Conservation (phyloP, 106 monocot genomes). For the Amphibolis antarctica region DNA sequence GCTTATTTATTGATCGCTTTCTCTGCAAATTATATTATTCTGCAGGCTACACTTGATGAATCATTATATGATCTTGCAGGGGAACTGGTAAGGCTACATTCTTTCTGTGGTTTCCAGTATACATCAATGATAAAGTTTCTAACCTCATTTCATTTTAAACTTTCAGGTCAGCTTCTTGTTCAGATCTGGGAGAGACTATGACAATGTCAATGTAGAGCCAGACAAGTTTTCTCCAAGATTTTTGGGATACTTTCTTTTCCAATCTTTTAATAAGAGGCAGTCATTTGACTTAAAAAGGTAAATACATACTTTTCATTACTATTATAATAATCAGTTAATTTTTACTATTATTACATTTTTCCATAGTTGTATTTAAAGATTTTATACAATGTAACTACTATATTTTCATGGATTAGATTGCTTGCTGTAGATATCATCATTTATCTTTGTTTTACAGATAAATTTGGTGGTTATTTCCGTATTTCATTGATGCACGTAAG, state of each 20-base stretch:
- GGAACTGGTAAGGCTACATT: constrained; percentile 59
- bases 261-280: constrained; percentile 51
- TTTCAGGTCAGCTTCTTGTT: constrained; percentile 82
- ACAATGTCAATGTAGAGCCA: constrained; percentile 53
- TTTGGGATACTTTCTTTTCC: constrained; percentile 80
- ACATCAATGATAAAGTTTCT: not conserved
- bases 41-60: constrained; percentile 95
- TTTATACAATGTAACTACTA: too few relatives aligned
- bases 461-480: too few relatives aligned
- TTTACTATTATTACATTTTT: too few relatives aligned
- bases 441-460: too few relatives aligned
- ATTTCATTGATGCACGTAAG: too few relatives aligned
- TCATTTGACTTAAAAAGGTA: constrained; percentile 80
- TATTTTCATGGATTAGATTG: too few relatives aligned
- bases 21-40: not conserved
- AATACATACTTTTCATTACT: not conserved
- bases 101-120: not conserved
- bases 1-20: not conserved
- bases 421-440: too few relatives aligned
- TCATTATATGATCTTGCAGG: constrained; percentile 98
- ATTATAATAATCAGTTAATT: not conserved
- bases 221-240: constrained; percentile 80
- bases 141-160: constrained; percentile 1
- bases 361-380: too few relatives aligned
- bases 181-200: constrained; percentile 95